These are phyloP conservation scores for Strobilomyces confusus DNA, from an alignment of 768 basidiomycete species.

Conservation along the genomic window DNA sequence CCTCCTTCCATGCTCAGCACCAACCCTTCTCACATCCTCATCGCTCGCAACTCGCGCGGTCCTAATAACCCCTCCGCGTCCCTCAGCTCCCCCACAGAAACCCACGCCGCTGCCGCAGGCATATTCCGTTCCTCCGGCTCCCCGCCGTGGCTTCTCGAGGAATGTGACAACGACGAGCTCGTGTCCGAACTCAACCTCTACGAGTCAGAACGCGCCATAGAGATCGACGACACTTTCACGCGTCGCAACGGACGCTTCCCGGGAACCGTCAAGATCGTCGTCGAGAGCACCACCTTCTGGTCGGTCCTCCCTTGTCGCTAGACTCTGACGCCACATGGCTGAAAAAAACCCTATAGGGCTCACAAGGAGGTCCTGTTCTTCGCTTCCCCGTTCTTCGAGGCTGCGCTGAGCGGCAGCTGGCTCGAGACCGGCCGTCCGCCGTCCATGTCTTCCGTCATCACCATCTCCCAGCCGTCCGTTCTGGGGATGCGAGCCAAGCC, in stretches of 20 bases:
- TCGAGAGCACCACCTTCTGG: conserved; percentile 90
- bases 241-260: conserved; percentile 58
- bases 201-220: conserved; percentile 67
- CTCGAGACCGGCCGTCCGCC: conserved; percentile 80
- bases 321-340: background rate
- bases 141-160: conserved; percentile 76
- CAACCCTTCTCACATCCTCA: conserved; percentile 84
- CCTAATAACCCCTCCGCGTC: conserved; percentile 72
- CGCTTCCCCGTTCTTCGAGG: conserved; percentile 94
- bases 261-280: conserved; percentile 87
- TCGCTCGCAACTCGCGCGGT: conserved; percentile 80
- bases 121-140: conserved; percentile 80
- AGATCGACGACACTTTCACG: conserved; percentile 77
- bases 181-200: conserved; percentile 66
- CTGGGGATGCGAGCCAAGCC: conserved; percentile 38
- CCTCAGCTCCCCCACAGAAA: conserved; percentile 82
- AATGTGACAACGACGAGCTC: conserved; percentile 65
- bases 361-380: conserved; percentile 91
- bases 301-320: conserved; percentile 34
- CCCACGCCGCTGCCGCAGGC: conserved; percentile 82
- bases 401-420: conserved; percentile 87
- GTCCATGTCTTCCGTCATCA: conserved; percentile 80
- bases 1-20: conserved; percentile 18
- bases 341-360: conserved; percentile 47
- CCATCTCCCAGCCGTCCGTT: conserved; percentile 68